phyloP scores from a whole-genome alignment of 1,284 basidiomycete species.

The Porogramme epimiltina region DNA sequence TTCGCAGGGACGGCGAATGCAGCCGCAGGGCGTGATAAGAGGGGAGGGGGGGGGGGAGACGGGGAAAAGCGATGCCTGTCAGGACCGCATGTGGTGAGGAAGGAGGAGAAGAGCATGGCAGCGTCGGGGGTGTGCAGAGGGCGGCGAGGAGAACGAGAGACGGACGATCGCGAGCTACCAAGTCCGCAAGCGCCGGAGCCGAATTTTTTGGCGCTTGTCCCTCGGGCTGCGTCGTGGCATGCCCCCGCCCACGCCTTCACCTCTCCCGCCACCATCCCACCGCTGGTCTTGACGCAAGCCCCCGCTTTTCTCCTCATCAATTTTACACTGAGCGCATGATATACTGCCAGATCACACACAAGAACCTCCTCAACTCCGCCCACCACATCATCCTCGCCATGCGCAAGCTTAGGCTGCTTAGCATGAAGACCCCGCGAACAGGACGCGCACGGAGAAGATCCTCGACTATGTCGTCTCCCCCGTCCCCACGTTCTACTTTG shows the following conservation, averaged over 20 bases:
- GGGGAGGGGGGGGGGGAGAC: constrained; percentile 6
- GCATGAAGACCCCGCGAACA: constrained; percentile 75
- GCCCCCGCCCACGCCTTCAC: too few species aligned
- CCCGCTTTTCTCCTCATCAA: too few species aligned
- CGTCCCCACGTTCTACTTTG: constrained; percentile 47
- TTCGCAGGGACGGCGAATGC: constrained; percentile 4
- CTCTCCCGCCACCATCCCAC: too few species aligned
- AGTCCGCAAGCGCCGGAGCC: too few species aligned
- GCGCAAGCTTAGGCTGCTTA: constrained; percentile 88
- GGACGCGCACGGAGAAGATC: constrained; percentile 62
- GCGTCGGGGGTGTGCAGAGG: constrained; percentile 12
- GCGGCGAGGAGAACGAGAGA: too few species aligned
- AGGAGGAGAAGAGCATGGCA: neutral
- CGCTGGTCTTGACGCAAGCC: too few species aligned
- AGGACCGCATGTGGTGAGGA: constrained; percentile 3
- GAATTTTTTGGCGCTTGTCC: too few species aligned
- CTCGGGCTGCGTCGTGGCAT: too few species aligned
- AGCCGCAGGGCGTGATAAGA: neutral
- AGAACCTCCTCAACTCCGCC: constrained; percentile 87
- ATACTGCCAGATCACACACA: constrained; percentile 82
- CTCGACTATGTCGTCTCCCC: constrained; percentile 51
- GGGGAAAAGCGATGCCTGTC: constrained; percentile 17
- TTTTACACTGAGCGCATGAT: constrained; percentile 85
- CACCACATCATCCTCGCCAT: constrained; percentile 90
- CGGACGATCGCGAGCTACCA: too few species aligned